These are phyloP conservation scores for Prinsepia uniflora DNA, from an alignment of 306 rosid genomes.

Conservation along the genomic window DNA sequence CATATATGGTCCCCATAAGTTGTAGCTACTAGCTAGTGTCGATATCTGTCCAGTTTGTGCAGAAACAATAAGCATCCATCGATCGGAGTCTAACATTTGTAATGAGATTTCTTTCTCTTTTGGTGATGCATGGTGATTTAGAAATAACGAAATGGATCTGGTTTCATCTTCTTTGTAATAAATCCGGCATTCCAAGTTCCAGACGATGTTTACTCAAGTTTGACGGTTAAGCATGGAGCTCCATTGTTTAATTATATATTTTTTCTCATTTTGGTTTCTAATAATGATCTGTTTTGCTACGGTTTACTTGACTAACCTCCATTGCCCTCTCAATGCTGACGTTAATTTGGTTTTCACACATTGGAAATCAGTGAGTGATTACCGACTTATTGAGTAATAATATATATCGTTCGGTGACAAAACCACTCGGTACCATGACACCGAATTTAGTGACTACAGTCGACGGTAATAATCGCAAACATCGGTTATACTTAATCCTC, in stretches of 20 bases:
- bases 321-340: background rate
- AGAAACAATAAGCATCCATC: conserved; percentile 6
- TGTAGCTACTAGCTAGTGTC: background rate
- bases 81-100: conserved; percentile 3
- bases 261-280: background rate
- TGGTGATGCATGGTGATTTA: background rate
- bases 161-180: background rate
- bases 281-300: background rate
- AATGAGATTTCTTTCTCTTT: background rate
- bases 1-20: background rate
- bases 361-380: too few relatives aligned
- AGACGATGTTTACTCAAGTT: background rate
- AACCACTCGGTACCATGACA: too few relatives aligned
- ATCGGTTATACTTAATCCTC: too few relatives aligned
- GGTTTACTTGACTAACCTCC: background rate
- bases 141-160: background rate
- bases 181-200: background rate
- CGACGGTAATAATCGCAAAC: too few relatives aligned
- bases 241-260: background rate
- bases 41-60: background rate
- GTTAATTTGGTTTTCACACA: background rate
- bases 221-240: background rate
- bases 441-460: too few relatives aligned
- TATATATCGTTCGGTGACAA: too few relatives aligned
- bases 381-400: too few relatives aligned